Base-by-base conservation (phyloP, 2,329 filamentous ascomycete species). In the Penicillium sp. region DNA sequence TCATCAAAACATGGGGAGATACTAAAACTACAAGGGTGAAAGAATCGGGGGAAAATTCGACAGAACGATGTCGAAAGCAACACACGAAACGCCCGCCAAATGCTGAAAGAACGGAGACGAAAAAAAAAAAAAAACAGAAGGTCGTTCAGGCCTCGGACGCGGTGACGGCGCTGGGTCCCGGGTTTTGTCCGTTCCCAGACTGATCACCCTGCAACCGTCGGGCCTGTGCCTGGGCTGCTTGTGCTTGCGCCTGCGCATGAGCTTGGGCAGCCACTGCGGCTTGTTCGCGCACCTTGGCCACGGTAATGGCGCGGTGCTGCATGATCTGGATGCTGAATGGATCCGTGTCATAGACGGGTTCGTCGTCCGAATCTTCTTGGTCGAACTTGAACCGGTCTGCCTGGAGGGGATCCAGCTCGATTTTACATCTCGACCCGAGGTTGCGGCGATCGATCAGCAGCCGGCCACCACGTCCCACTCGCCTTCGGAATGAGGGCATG, bases 391-490 rank as follows among this genome's bases (percentile, higher is more conserved):
- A 95, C 53, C 84, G 81, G 65, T 92, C 88, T 49, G 78, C 72
- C 43, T 76, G 78, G 71, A 63, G 69, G 69, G 67, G 72, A 57
- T 75, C 72, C 59, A 70, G 59, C 15, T 72, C 65, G 70, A 74
- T 51, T 75, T 73, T 73, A 61, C 66, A 70, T 44, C 75, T 79
- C 38, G 80, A 68, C 55, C 75, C 79, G 65, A 89, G 75, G 48
- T 86, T 84, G 59, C 88, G 84, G 60, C 90, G 85, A 71, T 97
- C 93, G 58, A 97, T 89, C 81, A 90, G 89, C 58, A 95, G 70
- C 33, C 92, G 84, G 55, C 90, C 89, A 55, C 91, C 79, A 59
- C 92, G 86, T 46, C 92, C 92, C 47, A 90, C 83, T 51, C 93
- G 86, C 56, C 90, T 83, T 58, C 92, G 84, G 76, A 88, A 96